Evolutionary conservation across 1,139 yeast genomes (phyloP).

Genomic region (Groenewaldozyma sp.): DNA sequence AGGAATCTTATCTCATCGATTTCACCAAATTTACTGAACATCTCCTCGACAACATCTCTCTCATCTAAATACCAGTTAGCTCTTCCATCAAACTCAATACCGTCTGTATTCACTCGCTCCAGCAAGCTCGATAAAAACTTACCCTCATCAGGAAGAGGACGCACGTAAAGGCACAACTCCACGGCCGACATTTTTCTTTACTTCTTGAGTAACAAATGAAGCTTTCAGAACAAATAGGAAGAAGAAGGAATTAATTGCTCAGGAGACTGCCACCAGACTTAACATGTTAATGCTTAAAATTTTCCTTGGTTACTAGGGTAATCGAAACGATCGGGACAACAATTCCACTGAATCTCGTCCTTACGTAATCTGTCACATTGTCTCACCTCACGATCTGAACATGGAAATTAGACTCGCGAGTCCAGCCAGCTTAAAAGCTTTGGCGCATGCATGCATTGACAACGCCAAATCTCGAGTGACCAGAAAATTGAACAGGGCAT

Average conservation of each 20-base stretch:
- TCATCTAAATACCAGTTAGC: slow-evolving; percentile 27
- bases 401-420: too few relatives aligned
- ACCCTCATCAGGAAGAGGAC: slow-evolving; percentile 15
- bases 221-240: neutral
- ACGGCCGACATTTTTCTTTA: slow-evolving; percentile 6
- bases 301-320: too few relatives aligned
- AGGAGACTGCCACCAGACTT: neutral
- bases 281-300: neutral
- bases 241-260: neutral
- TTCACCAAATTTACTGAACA: slow-evolving; percentile 57
- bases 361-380: too few relatives aligned
- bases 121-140: slow-evolving; percentile 5
- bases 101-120: neutral
- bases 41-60: slow-evolving; percentile 58
- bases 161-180: slow-evolving; percentile 14
- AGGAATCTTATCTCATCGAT: slow-evolving; percentile 60
- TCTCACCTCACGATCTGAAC: too few relatives aligned
- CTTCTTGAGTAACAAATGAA: neutral
- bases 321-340: too few relatives aligned
- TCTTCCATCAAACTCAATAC: neutral
- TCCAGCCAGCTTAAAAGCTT: too few relatives aligned
- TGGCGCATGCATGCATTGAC: too few relatives aligned
- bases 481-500: too few relatives aligned
- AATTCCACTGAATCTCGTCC: too few relatives aligned
- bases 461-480: too few relatives aligned